Percentiles rank a stretch among this genome's conserved stretches.
Evolutionary conservation across 1,284 basidiomycete genomes (phyloP).

Genomic region (Wallemia ichthyophaga): DNA sequence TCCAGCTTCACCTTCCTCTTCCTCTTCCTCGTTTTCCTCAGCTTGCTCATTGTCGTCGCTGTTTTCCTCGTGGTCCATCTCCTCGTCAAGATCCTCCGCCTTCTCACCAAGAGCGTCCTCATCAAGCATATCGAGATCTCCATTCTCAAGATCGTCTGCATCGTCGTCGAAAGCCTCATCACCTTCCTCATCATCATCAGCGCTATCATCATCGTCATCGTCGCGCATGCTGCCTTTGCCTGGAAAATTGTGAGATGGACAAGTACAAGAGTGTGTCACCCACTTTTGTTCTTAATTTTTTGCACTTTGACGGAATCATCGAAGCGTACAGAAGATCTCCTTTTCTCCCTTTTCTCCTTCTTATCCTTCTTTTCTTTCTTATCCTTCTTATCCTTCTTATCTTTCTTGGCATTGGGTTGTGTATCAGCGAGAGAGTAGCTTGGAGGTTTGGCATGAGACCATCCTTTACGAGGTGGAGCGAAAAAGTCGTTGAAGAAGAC

Average conservation of each 20-base stretch:
- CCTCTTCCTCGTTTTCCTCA: conserved; percentile 8
- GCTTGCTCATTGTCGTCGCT: conserved; percentile 9
- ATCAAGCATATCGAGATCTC: conserved; percentile 8
- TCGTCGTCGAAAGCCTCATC: neutral
- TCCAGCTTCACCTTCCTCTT: conserved; percentile 6
- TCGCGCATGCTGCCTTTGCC: neutral
- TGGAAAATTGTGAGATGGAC: neutral
- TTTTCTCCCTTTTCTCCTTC: conserved; percentile 17
- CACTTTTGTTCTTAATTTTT: conserved; percentile 36
- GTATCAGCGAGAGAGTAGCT: neutral
- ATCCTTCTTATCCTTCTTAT: conserved; percentile 11
- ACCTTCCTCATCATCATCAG: conserved; percentile 14
- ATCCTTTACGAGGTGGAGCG: conserved; percentile 17
- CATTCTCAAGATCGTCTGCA: conserved; percentile 1
- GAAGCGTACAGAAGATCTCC: conserved; percentile 34
- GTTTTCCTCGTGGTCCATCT: conserved; percentile 6
- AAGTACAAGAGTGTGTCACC: neutral
- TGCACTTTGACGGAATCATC: conserved; percentile 49
- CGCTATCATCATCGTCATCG: conserved; percentile 8
- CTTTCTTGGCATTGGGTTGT: no score
- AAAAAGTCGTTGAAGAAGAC: conserved; percentile 25
- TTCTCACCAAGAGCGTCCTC: conserved; percentile 17
- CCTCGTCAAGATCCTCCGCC: conserved; percentile 13
- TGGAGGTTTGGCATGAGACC: neutral
- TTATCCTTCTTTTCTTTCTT: conserved; percentile 16